Evolutionary conservation across 345 rosid genomes (phyloP).

Genomic region (Turritis glabra): DNA sequence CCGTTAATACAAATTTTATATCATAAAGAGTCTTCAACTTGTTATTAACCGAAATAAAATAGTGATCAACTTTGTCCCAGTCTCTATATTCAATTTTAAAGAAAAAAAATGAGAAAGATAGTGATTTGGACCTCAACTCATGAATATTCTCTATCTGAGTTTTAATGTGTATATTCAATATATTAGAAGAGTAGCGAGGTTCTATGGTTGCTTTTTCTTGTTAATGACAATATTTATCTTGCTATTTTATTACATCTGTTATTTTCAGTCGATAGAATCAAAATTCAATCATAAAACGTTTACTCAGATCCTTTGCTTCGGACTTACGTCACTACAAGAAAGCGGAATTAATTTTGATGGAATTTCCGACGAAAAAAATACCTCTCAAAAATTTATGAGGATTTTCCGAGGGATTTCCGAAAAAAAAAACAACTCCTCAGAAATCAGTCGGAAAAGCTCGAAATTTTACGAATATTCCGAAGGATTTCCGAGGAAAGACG

Average conservation of each 20-base stretch:
- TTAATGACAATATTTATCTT: neutral
- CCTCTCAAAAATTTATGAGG: no score
- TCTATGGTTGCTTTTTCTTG: neutral
- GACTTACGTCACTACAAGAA: no score
- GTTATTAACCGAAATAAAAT: neutral
- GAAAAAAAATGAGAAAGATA: neutral
- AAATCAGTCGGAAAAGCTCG: no score
- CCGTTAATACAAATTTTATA: neutral
- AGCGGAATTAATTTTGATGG: no score
- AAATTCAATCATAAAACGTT: neutral
- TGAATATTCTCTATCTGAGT: neutral
- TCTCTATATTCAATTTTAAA: neutral
- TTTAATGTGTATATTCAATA: neutral
- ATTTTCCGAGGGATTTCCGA: no score
- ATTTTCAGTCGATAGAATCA: slow-evolving; percentile 1
- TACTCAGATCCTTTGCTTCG: slow-evolving; percentile 6
- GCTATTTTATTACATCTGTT: neutral
- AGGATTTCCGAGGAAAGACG: no score
- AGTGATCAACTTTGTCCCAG: slow-evolving; percentile 14
- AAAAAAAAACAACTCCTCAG: no score
- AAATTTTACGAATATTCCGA: no score
- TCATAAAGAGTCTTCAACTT: slow-evolving; percentile 10
- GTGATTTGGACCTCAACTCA: slow-evolving; percentile 24
- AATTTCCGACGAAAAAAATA: no score
- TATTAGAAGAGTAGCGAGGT: neutral